Evolutionary conservation across 1,284 basidiomycete species (phyloP).

Genomic region (Agaricales sp.): DNA sequence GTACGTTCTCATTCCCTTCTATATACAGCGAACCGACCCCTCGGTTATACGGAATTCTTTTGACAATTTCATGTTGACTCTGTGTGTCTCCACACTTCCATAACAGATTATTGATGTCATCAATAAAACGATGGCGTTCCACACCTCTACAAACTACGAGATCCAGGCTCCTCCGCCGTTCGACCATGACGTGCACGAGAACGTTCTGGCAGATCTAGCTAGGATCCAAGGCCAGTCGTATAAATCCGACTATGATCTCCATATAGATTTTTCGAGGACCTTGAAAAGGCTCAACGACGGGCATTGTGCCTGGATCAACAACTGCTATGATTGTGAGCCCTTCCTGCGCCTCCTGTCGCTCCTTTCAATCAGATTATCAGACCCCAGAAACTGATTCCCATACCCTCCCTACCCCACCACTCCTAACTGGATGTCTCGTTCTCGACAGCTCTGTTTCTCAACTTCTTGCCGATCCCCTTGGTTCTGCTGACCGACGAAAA

Average conservation of each 20-base stretch:
- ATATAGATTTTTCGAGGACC: slow-evolving; percentile 6
- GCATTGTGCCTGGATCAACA: slow-evolving; percentile 6
- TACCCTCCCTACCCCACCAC: too few species aligned
- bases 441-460: slow-evolving; percentile 2
- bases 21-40: too few species aligned
- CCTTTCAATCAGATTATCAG: slow-evolving; percentile 1
- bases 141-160: slow-evolving; percentile 1
- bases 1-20: background rate
- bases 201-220: slow-evolving; percentile 2
- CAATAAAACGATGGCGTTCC: background rate
- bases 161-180: slow-evolving; percentile 2
- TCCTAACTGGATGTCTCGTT: too few species aligned
- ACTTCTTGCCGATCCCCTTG: slow-evolving; percentile 6
- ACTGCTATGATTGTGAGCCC: slow-evolving; percentile 5
- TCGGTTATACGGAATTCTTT: too few species aligned
- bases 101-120: slow-evolving; percentile 1
- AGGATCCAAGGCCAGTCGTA: slow-evolving; percentile 1
- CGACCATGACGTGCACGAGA: background rate
- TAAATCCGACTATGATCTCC: slow-evolving; percentile 6
- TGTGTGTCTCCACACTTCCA: background rate
- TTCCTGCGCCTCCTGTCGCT: background rate
- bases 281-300: slow-evolving; percentile 7
- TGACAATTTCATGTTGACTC: background rate
- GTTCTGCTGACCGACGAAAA: slow-evolving; percentile 6
- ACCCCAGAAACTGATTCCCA: too few species aligned